Conservation (phyloP, 768 basidiomycete species). For the Hydnum rufescens region DNA sequence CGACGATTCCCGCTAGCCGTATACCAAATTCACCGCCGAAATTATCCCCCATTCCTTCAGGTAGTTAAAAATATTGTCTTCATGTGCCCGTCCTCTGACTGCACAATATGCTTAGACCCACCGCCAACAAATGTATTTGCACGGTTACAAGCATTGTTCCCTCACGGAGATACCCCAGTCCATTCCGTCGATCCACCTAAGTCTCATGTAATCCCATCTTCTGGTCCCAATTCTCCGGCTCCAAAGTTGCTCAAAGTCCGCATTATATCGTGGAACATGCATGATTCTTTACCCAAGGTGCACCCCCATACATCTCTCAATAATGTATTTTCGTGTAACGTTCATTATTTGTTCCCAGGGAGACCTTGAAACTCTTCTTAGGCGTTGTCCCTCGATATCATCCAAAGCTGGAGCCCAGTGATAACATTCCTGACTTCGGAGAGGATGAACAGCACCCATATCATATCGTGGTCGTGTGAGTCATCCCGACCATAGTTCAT, state of each 20-base stretch:
- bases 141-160: too few species aligned
- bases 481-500: neutral
- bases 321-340: neutral
- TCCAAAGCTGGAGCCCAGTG: neutral
- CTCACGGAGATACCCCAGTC: too few species aligned
- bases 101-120: too few species aligned
- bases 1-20: too few species aligned
- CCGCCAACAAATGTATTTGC: too few species aligned
- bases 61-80: too few species aligned
- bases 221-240: too few species aligned
- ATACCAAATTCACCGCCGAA: too few species aligned
- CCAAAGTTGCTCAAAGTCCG: conserved; percentile 8
- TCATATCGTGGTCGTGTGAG: conserved; percentile 9
- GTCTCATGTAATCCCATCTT: too few species aligned
- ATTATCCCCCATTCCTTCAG: too few species aligned
- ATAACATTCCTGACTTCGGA: conserved; percentile 7
- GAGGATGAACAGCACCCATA: conserved; percentile 9
- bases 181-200: too few species aligned
- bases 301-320: neutral
- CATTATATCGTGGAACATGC: conserved; percentile 10
- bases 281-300: conserved; percentile 4
- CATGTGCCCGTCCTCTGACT: too few species aligned
- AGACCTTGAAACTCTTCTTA: conserved; percentile 8
- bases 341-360: neutral
- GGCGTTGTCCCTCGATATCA: conserved; percentile 7